Conservation (phyloP, 805 yeast species). For the Phaffomyces thermotolerans region DNA sequence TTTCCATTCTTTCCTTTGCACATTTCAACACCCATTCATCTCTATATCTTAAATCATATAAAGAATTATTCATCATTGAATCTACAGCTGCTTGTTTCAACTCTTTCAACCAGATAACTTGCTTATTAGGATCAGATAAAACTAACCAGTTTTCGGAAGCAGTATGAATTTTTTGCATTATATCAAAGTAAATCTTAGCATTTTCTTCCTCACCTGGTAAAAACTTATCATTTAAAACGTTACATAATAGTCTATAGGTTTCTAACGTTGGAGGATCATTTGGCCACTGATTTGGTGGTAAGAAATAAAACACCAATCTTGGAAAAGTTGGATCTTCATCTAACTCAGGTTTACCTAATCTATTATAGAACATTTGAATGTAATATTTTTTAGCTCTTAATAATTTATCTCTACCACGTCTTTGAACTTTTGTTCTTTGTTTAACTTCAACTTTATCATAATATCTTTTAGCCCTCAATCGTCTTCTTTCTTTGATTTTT, state of each 20-base stretch:
- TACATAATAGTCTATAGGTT: constrained; percentile 31
- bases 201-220: constrained; percentile 8
- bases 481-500: constrained; percentile 33
- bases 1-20: constrained; percentile 14
- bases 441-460: constrained; percentile 42
- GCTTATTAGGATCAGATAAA: constrained; percentile 27
- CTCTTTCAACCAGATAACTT: constrained; percentile 39
- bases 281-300: constrained; percentile 43
- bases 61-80: constrained; percentile 31
- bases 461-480: constrained; percentile 35
- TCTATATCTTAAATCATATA: constrained; percentile 37
- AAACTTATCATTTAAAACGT: constrained; percentile 21
- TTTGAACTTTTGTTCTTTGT: constrained; percentile 36
- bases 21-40: constrained; percentile 33
- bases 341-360: constrained; percentile 31
- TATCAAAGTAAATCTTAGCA: constrained; percentile 17
- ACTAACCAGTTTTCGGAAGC: constrained; percentile 41
- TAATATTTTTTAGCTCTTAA: constrained; percentile 33
- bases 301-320: constrained; percentile 38
- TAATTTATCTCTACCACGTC: constrained; percentile 37
- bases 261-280: constrained; percentile 44
- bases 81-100: constrained; percentile 38
- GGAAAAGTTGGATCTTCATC: constrained; percentile 43
- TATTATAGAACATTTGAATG: constrained; percentile 29
- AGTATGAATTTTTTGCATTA: constrained; percentile 33